Conservation (phyloP, 2,329 filamentous ascomycete species). For the Fusarium illudens region DNA sequence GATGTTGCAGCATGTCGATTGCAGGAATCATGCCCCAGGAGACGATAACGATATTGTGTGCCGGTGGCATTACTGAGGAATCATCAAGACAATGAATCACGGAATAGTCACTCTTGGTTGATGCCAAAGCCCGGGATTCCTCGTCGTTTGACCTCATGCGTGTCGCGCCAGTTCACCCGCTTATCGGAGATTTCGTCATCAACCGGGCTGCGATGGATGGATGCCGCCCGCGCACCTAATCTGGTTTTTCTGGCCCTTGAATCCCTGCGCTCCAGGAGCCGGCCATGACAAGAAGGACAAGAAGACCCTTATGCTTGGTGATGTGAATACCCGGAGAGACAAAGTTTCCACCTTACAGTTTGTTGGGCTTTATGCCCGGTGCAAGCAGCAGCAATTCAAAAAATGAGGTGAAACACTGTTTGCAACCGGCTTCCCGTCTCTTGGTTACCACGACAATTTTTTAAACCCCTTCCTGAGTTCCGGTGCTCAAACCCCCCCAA, state of each 20-base stretch:
- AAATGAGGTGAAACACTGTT: neutral
- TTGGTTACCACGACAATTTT: neutral
- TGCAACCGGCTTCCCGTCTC: slow-evolving; percentile 5
- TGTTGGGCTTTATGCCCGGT: neutral
- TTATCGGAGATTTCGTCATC: slow-evolving; percentile 43
- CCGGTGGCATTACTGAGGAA: neutral
- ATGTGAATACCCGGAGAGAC: neutral
- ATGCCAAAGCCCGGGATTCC: neutral
- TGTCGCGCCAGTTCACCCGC: slow-evolving; percentile 24
- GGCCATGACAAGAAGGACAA: neutral
- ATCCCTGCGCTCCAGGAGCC: neutral
- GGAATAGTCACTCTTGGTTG: neutral
- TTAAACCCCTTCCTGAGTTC: neutral
- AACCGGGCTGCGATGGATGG: slow-evolving; percentile 22
- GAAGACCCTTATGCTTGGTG: neutral
- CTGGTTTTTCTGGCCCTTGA: slow-evolving; percentile 10
- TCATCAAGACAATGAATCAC: neutral
- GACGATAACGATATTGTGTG: neutral
- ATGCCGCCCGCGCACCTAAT: slow-evolving; percentile 3
- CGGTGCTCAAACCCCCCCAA: neutral
- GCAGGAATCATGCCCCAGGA: neutral
- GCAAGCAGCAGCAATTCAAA: neutral
- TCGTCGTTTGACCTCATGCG: neutral
- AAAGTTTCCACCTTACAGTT: neutral
- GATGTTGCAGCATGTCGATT: neutral